Percentiles rank a stretch among this genome's conserved stretches.
Conservation (phyloP, 805 yeast species). For the Debaryomyces prosopidis region DNA sequence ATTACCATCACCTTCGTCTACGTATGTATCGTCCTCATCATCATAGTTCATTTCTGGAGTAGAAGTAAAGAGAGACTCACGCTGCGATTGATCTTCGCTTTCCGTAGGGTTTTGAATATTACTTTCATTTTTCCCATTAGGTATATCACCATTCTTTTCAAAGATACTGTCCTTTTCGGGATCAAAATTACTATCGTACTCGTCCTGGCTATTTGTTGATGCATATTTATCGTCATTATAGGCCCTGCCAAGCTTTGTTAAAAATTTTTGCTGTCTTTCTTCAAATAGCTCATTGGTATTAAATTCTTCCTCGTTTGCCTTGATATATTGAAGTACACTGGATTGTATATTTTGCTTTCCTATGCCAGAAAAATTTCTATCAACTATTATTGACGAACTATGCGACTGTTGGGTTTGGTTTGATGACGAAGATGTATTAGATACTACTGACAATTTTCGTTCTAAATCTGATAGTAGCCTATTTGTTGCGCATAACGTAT, state of each 20-base stretch:
- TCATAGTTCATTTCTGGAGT: conserved; percentile 8
- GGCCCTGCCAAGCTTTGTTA: conserved; percentile 27
- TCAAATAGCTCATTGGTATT: conserved; percentile 38
- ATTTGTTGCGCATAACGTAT: conserved; percentile 18
- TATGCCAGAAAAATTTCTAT: conserved; percentile 16
- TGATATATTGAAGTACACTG: conserved; percentile 36
- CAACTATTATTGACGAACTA: conserved; percentile 18
- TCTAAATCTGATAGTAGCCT: conserved; percentile 30
- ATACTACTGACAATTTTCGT: conserved; percentile 28
- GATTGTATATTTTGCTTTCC: conserved; percentile 31
- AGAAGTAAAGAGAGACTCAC: background rate
- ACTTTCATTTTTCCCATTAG: background rate
- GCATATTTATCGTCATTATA: background rate
- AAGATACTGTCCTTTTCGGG: conserved; percentile 1
- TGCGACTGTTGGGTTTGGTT: conserved; percentile 16
- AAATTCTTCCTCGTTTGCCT: conserved; percentile 22
- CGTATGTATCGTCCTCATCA: conserved; percentile 6
- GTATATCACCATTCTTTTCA: background rate
- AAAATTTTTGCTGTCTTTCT: conserved; percentile 33
- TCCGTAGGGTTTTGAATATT: background rate
- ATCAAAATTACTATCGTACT: background rate
- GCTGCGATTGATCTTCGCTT: conserved; percentile 5
- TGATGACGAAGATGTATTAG: conserved; percentile 24
- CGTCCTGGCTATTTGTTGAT: conserved; percentile 1
- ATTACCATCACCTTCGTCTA: conserved; percentile 15